Base-by-base conservation (phyloP, 495 filamentous ascomycete species). In the Hypoxylon lenormandii region DNA sequence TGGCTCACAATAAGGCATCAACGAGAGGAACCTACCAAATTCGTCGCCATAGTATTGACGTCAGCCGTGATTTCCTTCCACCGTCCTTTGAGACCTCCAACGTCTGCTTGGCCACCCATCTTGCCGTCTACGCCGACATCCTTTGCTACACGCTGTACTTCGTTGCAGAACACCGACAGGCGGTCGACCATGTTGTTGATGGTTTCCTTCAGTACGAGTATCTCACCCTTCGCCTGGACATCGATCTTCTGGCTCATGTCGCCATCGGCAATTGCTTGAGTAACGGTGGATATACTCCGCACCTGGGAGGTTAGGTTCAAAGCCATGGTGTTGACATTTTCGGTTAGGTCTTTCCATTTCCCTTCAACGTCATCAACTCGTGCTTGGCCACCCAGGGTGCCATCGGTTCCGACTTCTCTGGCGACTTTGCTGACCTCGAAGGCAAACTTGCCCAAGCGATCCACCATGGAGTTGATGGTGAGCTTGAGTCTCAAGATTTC, bases 101-200 rank as follows among this genome's bases (percentile, higher is more conserved):
- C 92, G 73, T 97, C 94, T 60, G 95, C 95, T 77, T 98, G 96
- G 51, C 95, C 95, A 74, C 95, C 95, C 92, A 98, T 96, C 80
- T 97, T 98, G 37, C 95, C 95, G 70, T 98, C 95, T 38, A 98
- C 96, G 60, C 95, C 95, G 66, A 98, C 95, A 76, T 98, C 95
- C 66, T 94, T 92, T 21, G 95, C 95, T 23, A 98, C 95, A 72
- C 94, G 89, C 78, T 97, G 96, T 30, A 98, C 89, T 74, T 97
- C 94, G 38, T 92, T 92, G n/a, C 94, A 96, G 84, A 97, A 98
- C 56, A 94, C 94, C 60, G 94, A 96, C 38, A 98, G 79, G 62
- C 95, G 90, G 76, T 93, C 93, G 60, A 98, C 95, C 95, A 98
- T 98, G 86, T 97, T 93, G 76, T 98, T 98, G 83, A 98, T 97